Base-by-base conservation (phyloP, 1,139 yeast genomes). In the Magnusiomyces sp. region DNA sequence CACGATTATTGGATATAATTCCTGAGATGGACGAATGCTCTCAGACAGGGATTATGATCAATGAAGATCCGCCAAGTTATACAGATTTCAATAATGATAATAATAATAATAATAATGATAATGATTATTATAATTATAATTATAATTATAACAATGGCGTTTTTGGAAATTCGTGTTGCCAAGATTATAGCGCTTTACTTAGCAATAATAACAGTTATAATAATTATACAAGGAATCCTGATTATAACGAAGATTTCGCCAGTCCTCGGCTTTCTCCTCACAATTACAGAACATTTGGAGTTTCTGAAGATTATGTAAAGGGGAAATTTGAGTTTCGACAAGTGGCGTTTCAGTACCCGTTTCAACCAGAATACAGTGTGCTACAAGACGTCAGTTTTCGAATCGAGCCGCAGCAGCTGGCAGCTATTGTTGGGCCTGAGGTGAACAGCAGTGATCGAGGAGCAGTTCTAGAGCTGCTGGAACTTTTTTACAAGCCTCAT, bases 361-460 rank as follows among this genome's bases (percentile, higher is more conserved):
- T 95, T 2, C 77, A 97, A 55, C 83, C 88, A 1, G 76, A 83
- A 52, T 75, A 81, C 43, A 72, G 76, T 10, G 83, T 90, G 10
- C 81, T 90, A 62, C 74, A 79, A 37, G 77, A 83, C 13, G 64
- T 89, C 48, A 76, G 80, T 55, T 73, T 90, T 56, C 76, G 71
- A 32, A 80, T 90, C 51, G 76, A 79, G 49, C 74, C 81, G 45
- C 96, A 96, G 1, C 88, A 92, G 53, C 87, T 86, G 61, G 86
- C 87, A 29, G 95, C 97, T 58, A 76, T 90, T 54, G 97, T 90
- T 2, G 97, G 97, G 0, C 94, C 96, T 1, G 86, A 46, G 13
- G n/a, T n/a, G n/a, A 16, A 95, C 2, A 97, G 97, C 5, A 79
- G 94, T 60, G 97, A 97, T 39, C 90, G 90, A 66, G 85, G 95